Conservation (phyloP, 2,329 filamentous ascomycete genomes). For the Colletotrichum truncatum region DNA sequence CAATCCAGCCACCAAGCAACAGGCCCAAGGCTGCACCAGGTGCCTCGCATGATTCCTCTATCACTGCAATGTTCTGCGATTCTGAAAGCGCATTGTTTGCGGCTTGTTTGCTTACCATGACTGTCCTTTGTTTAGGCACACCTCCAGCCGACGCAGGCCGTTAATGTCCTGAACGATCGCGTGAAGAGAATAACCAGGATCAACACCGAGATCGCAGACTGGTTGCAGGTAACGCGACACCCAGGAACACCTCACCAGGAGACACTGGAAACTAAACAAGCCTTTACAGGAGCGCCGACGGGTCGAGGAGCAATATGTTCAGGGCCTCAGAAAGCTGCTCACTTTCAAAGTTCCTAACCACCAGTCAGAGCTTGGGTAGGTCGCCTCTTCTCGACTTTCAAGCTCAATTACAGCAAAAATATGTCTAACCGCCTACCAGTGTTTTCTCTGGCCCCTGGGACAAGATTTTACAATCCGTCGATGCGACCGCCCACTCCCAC, state of each 20-base stretch:
- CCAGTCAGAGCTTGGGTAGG: slow-evolving; percentile 87
- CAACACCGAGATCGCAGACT: slow-evolving; percentile 94
- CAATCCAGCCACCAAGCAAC: neutral
- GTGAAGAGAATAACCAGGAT: slow-evolving; percentile 86
- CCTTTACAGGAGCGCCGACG: slow-evolving; percentile 82
- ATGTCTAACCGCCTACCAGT: slow-evolving; percentile 58
- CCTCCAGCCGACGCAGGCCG: slow-evolving; percentile 84
- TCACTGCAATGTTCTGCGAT: neutral
- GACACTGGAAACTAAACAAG: slow-evolving; percentile 19
- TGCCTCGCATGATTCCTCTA: neutral
- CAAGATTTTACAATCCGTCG: slow-evolving; percentile 82
- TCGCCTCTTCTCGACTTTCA: no score
- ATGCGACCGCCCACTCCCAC: slow-evolving; percentile 85
- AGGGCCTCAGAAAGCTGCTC: slow-evolving; percentile 82
- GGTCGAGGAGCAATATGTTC: slow-evolving; percentile 90
- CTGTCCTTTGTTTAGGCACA: slow-evolving; percentile 66
- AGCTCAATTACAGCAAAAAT: no score
- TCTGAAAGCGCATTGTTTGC: slow-evolving; percentile 25
- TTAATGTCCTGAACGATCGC: slow-evolving; percentile 83
- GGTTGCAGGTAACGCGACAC: slow-evolving; percentile 79
- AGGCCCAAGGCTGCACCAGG: slow-evolving; percentile 1
- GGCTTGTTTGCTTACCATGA: slow-evolving; percentile 28
- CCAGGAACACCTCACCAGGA: slow-evolving; percentile 1
- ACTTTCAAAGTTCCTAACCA: slow-evolving; percentile 78
- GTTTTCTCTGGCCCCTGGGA: slow-evolving; percentile 93